Evolutionary conservation across 2,329 filamentous ascomycete genomes (phyloP), one percentile per base, ranked within the genome.

Genomic region (Beauveria caledonica): DNA sequence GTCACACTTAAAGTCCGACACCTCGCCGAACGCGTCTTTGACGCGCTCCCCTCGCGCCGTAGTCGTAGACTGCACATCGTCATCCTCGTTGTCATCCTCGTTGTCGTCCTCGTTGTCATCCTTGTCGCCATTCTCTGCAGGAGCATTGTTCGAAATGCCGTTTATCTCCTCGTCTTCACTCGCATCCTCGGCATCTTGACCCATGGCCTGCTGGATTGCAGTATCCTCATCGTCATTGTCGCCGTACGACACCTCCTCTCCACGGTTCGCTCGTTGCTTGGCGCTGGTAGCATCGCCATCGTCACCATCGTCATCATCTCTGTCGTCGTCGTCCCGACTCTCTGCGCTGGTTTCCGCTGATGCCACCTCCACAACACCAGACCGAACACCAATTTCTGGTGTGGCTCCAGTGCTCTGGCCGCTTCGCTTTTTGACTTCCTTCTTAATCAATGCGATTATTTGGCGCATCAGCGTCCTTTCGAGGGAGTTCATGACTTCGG

Each of bases 141-240:
- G 66, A 19, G 19, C 60, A 46, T 39, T 52, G 6, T 53, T 46
- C n/a, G 54, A 40, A 15, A 19, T 40, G 77, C 70, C 73, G 21
- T 79, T 60, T 40, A 53, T 53, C 11, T 46, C 27, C 27, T 74
- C 72, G 19, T 87, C 85, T 40, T 85, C 80, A 54, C 63, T 55
- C 8, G 84, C 81, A 2, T 81, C 81, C 21, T 85, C 84, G 2
- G 78, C 80, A 8, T 79, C 82, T 36, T 77, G 78, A 60, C 84
- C 81, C 68, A 87, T 81, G 61, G 82, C 80, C 57, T 78, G 77
- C 67, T 88, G 86, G 59, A 95, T 85, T 40, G 82, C 86, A 65
- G 90, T 84, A 69, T 97, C 94, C 4, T 93, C 93, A 5, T 96
- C 92, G 69, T 97, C 94, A 51, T 96, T 95, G 39, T 87, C 90